phyloP scores from a whole-genome alignment of 495 filamentous ascomycete genomes.

The Penicillium dipodomyicola region DNA sequence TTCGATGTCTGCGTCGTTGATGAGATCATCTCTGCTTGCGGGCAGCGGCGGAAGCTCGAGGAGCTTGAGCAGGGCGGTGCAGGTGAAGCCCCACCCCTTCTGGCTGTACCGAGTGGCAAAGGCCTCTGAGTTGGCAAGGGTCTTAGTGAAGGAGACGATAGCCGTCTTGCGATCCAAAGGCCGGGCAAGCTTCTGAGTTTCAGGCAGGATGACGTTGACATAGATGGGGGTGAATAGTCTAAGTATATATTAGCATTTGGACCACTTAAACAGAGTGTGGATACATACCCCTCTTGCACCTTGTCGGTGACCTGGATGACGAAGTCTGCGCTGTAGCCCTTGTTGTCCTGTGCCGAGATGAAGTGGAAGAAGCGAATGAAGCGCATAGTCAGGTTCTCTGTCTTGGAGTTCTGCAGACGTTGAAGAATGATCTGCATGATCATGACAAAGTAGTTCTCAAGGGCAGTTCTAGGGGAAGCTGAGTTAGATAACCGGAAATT shows the following conservation, averaged over 20 bases:
- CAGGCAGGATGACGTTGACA: constrained; percentile 77
- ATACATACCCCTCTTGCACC: constrained; percentile 66
- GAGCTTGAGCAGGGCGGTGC: constrained; percentile 80
- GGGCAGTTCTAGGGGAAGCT: constrained; percentile 45
- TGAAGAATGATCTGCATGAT: constrained; percentile 82
- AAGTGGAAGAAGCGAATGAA: constrained; percentile 94
- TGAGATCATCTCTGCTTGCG: constrained; percentile 66
- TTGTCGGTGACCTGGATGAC: constrained; percentile 77
- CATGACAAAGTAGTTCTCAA: constrained; percentile 73
- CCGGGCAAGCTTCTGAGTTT: constrained; percentile 79
- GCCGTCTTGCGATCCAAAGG: constrained; percentile 91
- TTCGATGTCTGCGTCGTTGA: constrained; percentile 83
- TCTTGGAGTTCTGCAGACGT: constrained; percentile 72
- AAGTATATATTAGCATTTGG: constrained; percentile 23
- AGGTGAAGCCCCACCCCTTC: constrained; percentile 87
- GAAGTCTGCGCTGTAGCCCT: constrained; percentile 85
- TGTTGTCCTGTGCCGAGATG: constrained; percentile 68
- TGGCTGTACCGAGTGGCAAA: constrained; percentile 67
- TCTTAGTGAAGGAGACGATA: constrained; percentile 88
- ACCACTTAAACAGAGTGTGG: neutral
- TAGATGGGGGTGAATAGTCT: constrained; percentile 84
- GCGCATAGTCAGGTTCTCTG: constrained; percentile 74
- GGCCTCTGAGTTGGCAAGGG: constrained; percentile 72
- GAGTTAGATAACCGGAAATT: constrained; percentile 13
- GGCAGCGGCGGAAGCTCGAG: constrained; percentile 82